Evolutionary conservation across 2,329 filamentous ascomycete species (phyloP), one percentile per base, ranked within the genome.

Genomic region (Colletotrichum plurivorum): DNA sequence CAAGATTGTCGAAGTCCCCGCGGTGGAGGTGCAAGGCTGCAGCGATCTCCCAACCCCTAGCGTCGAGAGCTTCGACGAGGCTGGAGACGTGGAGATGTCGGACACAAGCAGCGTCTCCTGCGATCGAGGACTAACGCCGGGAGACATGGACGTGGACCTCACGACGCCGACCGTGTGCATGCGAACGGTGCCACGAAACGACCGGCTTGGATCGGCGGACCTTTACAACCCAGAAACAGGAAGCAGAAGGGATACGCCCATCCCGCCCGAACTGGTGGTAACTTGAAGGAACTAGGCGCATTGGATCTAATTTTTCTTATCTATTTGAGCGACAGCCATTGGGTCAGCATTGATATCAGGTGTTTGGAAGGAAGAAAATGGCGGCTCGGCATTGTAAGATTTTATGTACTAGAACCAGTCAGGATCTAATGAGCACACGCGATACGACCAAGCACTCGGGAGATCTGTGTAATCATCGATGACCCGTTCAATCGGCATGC

Each of bases 51-150:
- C 78, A 1, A 83, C 82, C 25, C 80, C 81, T 10, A 84, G 80
- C 72, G 77, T 83, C 13, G 84, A 84, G 68, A 79, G 77, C 20
- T 72, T 73, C 18, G 77, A 79, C 72, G 72, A 76, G 39, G 70
- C 61, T 48, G 73, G 76, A 39, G 85, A 88, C 39, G 76, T 85
- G 6, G 84, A 87, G 53, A 86, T 86, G 83, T 86, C 84, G n/a
- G 85, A 87, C 67, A 75, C 77, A 6, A 85, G 81, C 71, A 76
- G 79, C 63, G 63, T 76, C 20, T 81, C 81, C 5, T 81, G 81
- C 55, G 76, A 77, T 27, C 72, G 74, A 52, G 77, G 74, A 16
- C 71, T 77, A 5, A 76, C 76, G 22, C 71, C 67, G 16, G 73
- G 66, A 49, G 77, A 81, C 16, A 74, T 76, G 67, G 79, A 82